Base-by-base conservation (phyloP, 257 asterid species). In the Solanum raphanifolium region DNA sequence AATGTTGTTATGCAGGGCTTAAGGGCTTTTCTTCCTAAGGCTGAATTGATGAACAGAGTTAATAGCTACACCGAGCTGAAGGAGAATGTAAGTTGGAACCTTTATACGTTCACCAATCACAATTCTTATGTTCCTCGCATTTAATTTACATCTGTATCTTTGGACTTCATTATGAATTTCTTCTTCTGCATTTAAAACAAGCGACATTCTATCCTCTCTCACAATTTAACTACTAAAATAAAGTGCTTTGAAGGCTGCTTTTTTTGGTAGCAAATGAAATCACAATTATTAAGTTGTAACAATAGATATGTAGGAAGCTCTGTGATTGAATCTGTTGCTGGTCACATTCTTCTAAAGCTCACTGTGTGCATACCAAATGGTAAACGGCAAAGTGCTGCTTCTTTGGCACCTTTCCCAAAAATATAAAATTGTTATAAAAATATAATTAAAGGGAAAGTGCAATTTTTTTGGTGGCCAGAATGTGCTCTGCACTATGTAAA, bases 21-120 rank as follows among this genome's bases (percentile, higher is more conserved):
- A 88, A 94, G 99, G 91, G 98, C 97, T 87, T 97, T 94, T 89
- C 94, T 97, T 88, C 99, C 99, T 9, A 97, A 95, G 91, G 96
- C 96, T 87, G 99, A 97, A 89, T 85, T 97, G 92, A 86, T 94
- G 94, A 95, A 97, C 73, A 92, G 98, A 92, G 93, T 95, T 25
- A 93, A 90, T 94, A 96, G 92, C 89, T 94, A 85, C 92, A 92
- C 96, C 1, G 96, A 95, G 83, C 92, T 97, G 86, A 97, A 97
- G 93, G 98, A 95, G 88, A 94, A 93, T 55, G 99, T 96, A 92
- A 36, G 92, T 62, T 38, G 35, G 84, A 83, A 87, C 84, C 39
- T n/a, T 38, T 58, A 38, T 0, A 4, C 23, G 23, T 32, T 66
- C 48, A 16, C 38, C 85, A 9, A 43, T 41, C 10, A 1, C 32